These are phyloP conservation scores for Elaeagnus macrophylla DNA, from an alignment of 306 rosid genomes.

Conservation along the genomic window DNA sequence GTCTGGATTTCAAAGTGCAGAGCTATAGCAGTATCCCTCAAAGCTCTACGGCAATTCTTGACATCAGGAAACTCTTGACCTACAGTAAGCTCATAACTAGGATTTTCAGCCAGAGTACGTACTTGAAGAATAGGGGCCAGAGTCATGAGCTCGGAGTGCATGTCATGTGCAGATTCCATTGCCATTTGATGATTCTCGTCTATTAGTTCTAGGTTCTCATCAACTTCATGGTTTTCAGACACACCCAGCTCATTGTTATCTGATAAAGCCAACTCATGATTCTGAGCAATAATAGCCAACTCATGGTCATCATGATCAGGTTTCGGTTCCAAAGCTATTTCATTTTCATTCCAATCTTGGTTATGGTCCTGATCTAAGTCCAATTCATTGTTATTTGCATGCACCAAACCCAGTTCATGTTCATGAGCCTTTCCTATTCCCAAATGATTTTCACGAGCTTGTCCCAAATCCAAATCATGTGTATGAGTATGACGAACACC, in stretches of 20 bases:
- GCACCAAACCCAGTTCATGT: constrained; percentile 45
- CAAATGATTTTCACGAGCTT: constrained; percentile 49
- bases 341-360: constrained; percentile 36
- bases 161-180: constrained; percentile 39
- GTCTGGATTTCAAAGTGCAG: constrained; percentile 84
- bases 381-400: constrained; percentile 43
- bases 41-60: constrained; percentile 75
- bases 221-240: constrained; percentile 56
- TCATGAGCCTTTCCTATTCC: constrained; percentile 29
- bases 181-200: constrained; percentile 53
- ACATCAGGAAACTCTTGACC: constrained; percentile 89
- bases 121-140: constrained; percentile 52
- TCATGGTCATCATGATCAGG: constrained; percentile 58
- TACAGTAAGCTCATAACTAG: constrained; percentile 50
- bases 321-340: constrained; percentile 53
- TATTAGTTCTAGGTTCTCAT: constrained; percentile 45
- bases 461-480: constrained; percentile 53
- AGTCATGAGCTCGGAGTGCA: constrained; percentile 1
- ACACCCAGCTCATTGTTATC: constrained; percentile 51
- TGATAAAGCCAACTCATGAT: constrained; percentile 33
- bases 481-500: constrained; percentile 48
- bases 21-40: constrained; percentile 82
- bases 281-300: constrained; percentile 41
- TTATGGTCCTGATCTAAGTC: constrained; percentile 48
- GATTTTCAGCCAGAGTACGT: constrained; percentile 37